Conservation (phyloP, 208 protist species). For the Leishmania aethiopica region DNA sequence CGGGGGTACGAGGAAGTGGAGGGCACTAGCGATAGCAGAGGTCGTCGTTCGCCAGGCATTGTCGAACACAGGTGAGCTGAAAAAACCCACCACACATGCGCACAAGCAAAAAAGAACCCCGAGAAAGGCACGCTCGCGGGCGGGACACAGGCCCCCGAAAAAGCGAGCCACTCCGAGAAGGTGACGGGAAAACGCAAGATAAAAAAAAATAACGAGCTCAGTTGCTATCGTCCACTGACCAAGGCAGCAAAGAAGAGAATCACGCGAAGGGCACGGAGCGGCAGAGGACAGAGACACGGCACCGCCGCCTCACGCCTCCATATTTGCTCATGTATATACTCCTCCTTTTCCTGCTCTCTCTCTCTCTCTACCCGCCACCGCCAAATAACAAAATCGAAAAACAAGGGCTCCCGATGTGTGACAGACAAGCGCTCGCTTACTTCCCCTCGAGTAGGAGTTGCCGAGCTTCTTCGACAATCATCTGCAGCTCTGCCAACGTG, state of each 20-base stretch:
- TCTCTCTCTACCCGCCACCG: neutral
- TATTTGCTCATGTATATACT: too few relatives aligned
- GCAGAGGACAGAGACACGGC: neutral
- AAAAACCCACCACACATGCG: neutral
- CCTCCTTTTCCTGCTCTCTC: neutral
- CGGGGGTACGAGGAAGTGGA: neutral
- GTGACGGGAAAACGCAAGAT: neutral
- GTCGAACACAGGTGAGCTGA: neutral
- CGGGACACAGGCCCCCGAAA: neutral
- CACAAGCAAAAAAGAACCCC: neutral
- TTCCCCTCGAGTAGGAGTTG: slow-evolving; percentile 9
- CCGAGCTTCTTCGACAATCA: slow-evolving; percentile 70
- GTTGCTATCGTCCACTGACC: neutral
- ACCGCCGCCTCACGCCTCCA: neutral
- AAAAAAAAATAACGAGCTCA: neutral
- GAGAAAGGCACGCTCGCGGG: neutral
- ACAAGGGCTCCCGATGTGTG: neutral
- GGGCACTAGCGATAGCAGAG: neutral
- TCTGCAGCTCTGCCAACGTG: slow-evolving; percentile 56
- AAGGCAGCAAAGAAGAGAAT: neutral
- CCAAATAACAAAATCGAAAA: too few relatives aligned
- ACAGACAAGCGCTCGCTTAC: neutral
- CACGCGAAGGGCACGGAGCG: neutral
- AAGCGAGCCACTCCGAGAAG: neutral
- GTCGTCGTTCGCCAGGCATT: neutral